Conservation (phyloP, 257 asterid species). For the Penstemon barbatus region DNA sequence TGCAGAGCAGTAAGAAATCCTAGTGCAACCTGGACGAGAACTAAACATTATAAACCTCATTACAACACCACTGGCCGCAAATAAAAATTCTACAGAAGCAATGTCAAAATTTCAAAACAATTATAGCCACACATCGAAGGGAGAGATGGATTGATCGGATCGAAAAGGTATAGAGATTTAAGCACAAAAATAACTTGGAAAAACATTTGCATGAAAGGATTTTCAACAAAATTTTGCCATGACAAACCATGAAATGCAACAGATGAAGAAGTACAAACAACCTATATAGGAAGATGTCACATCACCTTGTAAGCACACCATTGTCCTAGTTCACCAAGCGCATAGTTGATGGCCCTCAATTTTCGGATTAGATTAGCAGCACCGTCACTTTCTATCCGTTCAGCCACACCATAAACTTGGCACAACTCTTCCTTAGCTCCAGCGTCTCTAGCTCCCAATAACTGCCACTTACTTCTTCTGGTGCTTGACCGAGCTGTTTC, state of each 20-base stretch:
- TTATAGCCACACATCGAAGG: constrained; percentile 15
- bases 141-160: constrained; percentile 8
- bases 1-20: constrained; percentile 85
- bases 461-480: constrained; percentile 97
- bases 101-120: background rate
- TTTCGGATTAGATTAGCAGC: constrained; percentile 95
- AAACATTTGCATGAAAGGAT: constrained; percentile 8
- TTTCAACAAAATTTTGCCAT: constrained; percentile 2
- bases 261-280: background rate
- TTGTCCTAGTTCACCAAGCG: constrained; percentile 97
- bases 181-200: constrained; percentile 1
- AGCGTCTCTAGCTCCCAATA: constrained; percentile 99
- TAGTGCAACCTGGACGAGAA: constrained; percentile 76
- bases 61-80: constrained; percentile 13
- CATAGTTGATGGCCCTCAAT: constrained; percentile 94
- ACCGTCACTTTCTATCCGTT: constrained; percentile 98
- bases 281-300: constrained; percentile 1
- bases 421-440: constrained; percentile 92
- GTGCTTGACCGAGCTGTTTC: constrained; percentile 93
- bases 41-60: constrained; percentile 17
- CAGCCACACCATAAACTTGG: constrained; percentile 97
- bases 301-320: constrained; percentile 98
- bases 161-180: no score
- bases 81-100: background rate
- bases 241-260: constrained; percentile 12